Evolutionary conservation across 2,329 filamentous ascomycete species (phyloP), one percentile per base, ranked within the genome.

Genomic region (Cordyceps pruinosa): DNA sequence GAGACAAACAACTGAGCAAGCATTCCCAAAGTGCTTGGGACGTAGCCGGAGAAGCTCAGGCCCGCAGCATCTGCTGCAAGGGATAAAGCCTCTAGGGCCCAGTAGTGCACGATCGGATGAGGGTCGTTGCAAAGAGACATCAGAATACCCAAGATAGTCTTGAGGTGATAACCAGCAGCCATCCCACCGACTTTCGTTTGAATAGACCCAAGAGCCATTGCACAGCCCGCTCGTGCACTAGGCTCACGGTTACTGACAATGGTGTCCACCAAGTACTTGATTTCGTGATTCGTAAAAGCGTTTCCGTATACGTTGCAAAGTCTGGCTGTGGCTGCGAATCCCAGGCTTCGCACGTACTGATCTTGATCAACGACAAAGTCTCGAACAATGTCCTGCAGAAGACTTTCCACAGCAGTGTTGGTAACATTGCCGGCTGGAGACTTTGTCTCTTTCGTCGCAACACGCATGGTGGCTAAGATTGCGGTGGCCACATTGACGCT

Each of bases 111-210:
- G 1, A 89, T 86, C 0, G 94, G 92, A 69, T 99, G 94, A 21
- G 93, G 90, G 67, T 99, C 94, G 64, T 92, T 96, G 70, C 91
- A 93, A 10, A 99, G 80, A 8, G 94, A 97, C 88, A 97, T 96
- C n/a, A 99, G 76, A 39, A 99, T 95, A 19, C 93, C 89, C n/a
- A 97, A 82, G 50, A 99, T 97, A 1, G 91, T 97, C 75, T 97
- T 97, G 51, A 99, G 79, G 69, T 99, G 94, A 65, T 94, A 91
- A 4, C 92, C 91, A 56, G 94, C 94, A 54, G 94, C 94, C 92
- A 99, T 97, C 57, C 94, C 93, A 58, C 94, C 95, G 34, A 99
- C 89, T 69, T 96, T 91, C 19, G 90, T 89, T 72, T 99, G 92
- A 52, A 99, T 97, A 57, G 88, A 89, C 9, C 94, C 94, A 30